Evolutionary conservation across 2,329 filamentous ascomycete genomes (phyloP), one percentile per base, ranked within the genome.

Genomic region (Nemania bipapillata): DNA sequence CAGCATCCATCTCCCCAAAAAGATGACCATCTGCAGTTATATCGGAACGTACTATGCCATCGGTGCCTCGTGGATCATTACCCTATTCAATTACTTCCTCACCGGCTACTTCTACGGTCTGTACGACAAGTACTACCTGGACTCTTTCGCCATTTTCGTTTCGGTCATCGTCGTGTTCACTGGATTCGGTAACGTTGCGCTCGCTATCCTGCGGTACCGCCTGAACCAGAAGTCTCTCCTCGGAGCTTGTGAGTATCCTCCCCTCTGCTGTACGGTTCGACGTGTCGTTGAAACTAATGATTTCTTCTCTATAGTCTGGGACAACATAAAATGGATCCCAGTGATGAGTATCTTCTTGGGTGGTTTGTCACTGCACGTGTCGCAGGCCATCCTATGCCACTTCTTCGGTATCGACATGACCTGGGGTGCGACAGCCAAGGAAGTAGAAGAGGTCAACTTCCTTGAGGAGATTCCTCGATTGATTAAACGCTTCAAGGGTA

Each of bases 1-100:
- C 73, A 89, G 87, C 78, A 94, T 94, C 76, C 89, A 89, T 15
- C 86, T 93, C 70, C 91, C 90, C 3, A 91, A 90, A 75, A 93
- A 94, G 82, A 84, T 93, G 74, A 93, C 91, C 57, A 89, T 93
- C 72, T 81, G 92, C 77, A 90, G 90, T 1, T 94, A 93, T 78
- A 91, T 93, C 70, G 91, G 91, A 55, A 93, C 91, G 2, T 93
- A 94, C 81, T 93, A 93, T 78, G 91, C 91, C 70, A 91, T 94
- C 69, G 91, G 88, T 30, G 90, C 90, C 7, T 89, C 91, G 26
- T 93, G 91, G 90, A 84, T 92, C 75, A 85, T 93, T 81, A 93
- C 91, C 1, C 83, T 88, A 6, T 83, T 85, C 78, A 93, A 93
- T 81, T 94, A 93, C 82, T 92, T 93, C 80, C 80, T 92, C 49